Evolutionary conservation across 2,329 filamentous ascomycete species (phyloP).

Genomic region (Chlorencoelia australis): DNA sequence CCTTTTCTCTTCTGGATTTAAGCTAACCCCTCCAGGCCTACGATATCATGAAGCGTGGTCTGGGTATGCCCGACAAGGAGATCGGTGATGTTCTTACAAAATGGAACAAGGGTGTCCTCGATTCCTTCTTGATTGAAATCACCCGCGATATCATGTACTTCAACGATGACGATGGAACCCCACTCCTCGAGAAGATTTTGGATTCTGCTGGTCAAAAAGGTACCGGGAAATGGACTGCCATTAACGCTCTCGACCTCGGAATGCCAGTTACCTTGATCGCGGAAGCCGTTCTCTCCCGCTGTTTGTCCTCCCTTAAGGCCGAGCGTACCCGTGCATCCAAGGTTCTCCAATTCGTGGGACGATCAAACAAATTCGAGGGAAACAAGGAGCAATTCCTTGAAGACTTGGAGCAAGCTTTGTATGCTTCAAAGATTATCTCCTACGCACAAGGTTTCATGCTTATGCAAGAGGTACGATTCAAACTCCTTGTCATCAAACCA

Average conservation of each 20-base stretch:
- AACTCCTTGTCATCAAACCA: neutral
- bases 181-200: constrained; percentile 97
- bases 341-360: constrained; percentile 66
- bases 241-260: constrained; percentile 96
- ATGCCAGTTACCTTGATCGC: constrained; percentile 98
- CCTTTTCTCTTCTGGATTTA: neutral
- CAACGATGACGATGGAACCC: constrained; percentile 85
- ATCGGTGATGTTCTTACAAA: constrained; percentile 88
- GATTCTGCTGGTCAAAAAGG: constrained; percentile 99
- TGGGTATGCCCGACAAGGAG: constrained; percentile 82
- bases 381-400: constrained; percentile 90
- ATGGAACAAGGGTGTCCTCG: constrained; percentile 98
- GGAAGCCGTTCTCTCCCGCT: constrained; percentile 91
- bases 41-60: constrained; percentile 98
- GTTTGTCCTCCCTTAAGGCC: constrained; percentile 86
- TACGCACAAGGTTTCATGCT: constrained; percentile 99
- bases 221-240: constrained; percentile 99
- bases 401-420: constrained; percentile 96
- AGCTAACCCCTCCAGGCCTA: constrained; percentile 58
- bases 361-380: constrained; percentile 71
- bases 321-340: constrained; percentile 78
- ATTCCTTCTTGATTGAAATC: constrained; percentile 99
- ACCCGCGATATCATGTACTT: constrained; percentile 97
- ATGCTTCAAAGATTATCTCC: constrained; percentile 99
- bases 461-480: constrained; percentile 71